Percentiles rank a stretch among this genome's conserved stretches.
Conservation (phyloP, 805 yeast genomes). For the Metschnikowia picachoensis region DNA sequence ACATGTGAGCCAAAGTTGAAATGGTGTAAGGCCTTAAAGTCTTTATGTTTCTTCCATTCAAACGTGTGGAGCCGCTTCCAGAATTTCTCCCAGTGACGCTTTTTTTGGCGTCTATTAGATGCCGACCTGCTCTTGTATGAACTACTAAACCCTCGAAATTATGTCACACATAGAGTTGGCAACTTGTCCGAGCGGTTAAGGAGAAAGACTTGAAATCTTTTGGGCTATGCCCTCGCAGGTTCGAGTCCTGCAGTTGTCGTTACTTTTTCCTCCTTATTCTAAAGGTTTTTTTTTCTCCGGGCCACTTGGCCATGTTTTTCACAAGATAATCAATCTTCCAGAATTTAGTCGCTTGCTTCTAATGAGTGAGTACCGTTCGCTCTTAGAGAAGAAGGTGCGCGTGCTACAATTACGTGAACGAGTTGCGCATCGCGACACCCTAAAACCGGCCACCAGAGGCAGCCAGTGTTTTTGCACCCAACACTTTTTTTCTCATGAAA, state of each 20-base stretch:
- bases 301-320: too few relatives aligned
- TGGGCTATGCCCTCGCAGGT: slow-evolving; percentile 25
- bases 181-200: slow-evolving; percentile 27
- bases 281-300: too few relatives aligned
- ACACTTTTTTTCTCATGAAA: slow-evolving; percentile 10
- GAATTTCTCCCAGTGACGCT: neutral
- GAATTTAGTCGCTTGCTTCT: too few relatives aligned
- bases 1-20: neutral
- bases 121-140: too few relatives aligned
- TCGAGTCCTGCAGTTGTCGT: slow-evolving; percentile 25
- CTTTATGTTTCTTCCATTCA: neutral
- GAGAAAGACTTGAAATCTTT: slow-evolving; percentile 26
- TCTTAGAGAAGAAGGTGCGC: too few relatives aligned
- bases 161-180: too few relatives aligned
- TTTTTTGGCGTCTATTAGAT: too few relatives aligned
- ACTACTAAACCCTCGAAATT: too few relatives aligned
- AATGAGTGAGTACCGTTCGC: too few relatives aligned
- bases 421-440: too few relatives aligned
- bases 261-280: slow-evolving; percentile 1
- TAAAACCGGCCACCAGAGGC: neutral
- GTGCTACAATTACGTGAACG: too few relatives aligned
- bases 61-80: neutral
- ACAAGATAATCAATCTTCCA: too few relatives aligned
- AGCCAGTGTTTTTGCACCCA: slow-evolving; percentile 13
- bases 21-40: neutral